phyloP scores from a whole-genome alignment of 164 flowering plant genomes.

The Platanus orientalis region DNA sequence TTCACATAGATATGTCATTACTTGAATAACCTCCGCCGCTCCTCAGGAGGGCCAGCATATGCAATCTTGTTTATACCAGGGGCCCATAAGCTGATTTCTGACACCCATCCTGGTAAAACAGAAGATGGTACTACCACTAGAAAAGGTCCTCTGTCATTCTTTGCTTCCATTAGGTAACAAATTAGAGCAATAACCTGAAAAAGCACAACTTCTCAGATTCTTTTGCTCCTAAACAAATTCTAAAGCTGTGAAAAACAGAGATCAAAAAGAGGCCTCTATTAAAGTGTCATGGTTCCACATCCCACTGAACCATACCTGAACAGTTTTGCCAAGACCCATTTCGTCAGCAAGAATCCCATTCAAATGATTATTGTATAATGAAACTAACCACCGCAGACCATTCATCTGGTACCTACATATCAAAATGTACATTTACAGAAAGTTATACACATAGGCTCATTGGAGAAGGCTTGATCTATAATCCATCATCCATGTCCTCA shows the following conservation, averaged over 20 bases:
- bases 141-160: slow-evolving; percentile 95
- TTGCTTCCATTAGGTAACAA: slow-evolving; percentile 91
- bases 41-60: slow-evolving; percentile 97
- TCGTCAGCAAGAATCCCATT: slow-evolving; percentile 99
- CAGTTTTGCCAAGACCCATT: slow-evolving; percentile 99
- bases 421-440: slow-evolving; percentile 1
- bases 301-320: slow-evolving; percentile 52
- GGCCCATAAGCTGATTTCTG: slow-evolving; percentile 93
- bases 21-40: slow-evolving; percentile 85
- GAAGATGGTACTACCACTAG: slow-evolving; percentile 97
- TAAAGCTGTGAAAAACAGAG: background rate
- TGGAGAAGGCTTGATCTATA: background rate
- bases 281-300: background rate
- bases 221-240: background rate
- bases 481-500: background rate
- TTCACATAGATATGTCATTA: slow-evolving; percentile 28
- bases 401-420: slow-evolving; percentile 88
- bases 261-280: background rate
- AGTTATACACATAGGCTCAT: too few relatives aligned
- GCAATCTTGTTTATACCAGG: slow-evolving; percentile 74
- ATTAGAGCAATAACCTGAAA: slow-evolving; percentile 83
- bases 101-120: slow-evolving; percentile 90
- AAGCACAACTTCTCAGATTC: slow-evolving; percentile 9
- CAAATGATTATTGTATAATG: slow-evolving; percentile 89
- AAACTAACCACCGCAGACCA: slow-evolving; percentile 95